Base-by-base conservation (phyloP, 768 basidiomycete genomes). In the Gloeophyllum trabeum region DNA sequence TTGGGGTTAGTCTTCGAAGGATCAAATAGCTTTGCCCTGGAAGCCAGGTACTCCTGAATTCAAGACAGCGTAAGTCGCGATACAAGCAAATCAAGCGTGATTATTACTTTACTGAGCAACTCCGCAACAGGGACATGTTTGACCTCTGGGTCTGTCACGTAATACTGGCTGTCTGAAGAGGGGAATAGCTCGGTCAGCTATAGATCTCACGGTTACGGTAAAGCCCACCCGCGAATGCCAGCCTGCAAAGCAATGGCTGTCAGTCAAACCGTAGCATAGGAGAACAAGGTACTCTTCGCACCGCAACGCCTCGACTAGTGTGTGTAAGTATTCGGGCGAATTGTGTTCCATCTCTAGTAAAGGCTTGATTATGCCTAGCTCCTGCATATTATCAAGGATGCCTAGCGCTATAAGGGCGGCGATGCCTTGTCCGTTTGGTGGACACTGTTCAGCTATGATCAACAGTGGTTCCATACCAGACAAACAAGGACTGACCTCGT, bases 341-440 rank as follows among this genome's bases (percentile, higher is more conserved):
- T 96, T 96, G 60, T 96, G 91, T 43, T 91, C 85, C 67, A 90
- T 71, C 46, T 90, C 76, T 18, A 77, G 58, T 4, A 97, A 61
- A 10, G 89, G 73, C 44, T 69, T 70, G 37, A 76, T 71, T 40
- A 77, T 74, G 1, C 80, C 78, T 54, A 82, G 76, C 45, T 70
- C 75, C 61, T 94, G 85, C 13, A 97, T 71, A 21, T 71, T 76
- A 51, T 98, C 94, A 39, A 99, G 65, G 45, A 99, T 89, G 2
- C 96, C 96, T 18, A 98, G 73, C 10, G 93, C 90, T 23, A 99
- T 64, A 5, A 98, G 71, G 0, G 96, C 89, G 4, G 93, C 94
- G 32, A 99, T 75, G n/a, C 81, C 79, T 81, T 42, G 36, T 28
- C 18, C 2, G 5, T 10, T 16, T 13, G 25, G 24, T 43, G 20